phyloP scores from a whole-genome alignment of 306 rosid genomes.

The Astragalus membranaceus region DNA sequence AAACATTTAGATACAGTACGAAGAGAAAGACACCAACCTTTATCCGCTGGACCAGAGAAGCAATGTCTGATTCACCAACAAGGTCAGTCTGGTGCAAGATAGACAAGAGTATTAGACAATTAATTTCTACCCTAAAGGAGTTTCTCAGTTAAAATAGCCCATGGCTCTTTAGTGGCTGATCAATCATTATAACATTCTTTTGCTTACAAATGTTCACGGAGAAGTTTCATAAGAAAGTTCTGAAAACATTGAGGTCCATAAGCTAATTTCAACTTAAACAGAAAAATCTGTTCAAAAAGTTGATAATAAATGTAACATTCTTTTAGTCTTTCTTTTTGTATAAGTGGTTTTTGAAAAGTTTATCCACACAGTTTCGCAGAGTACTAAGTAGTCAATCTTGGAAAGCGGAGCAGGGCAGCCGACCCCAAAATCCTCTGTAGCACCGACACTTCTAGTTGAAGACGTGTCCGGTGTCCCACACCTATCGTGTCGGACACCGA shows the following conservation, averaged over 20 bases:
- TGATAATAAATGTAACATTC: neutral
- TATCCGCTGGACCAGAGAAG: slow-evolving; percentile 70
- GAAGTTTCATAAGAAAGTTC: neutral
- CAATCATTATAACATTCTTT: neutral
- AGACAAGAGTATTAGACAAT: slow-evolving; percentile 21
- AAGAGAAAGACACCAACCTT: slow-evolving; percentile 48
- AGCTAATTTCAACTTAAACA: neutral
- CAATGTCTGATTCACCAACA: slow-evolving; percentile 72
- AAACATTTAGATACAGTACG: neutral
- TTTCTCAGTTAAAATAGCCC: neutral
- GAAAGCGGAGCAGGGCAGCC: no score
- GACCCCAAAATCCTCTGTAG: no score
- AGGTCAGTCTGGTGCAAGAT: slow-evolving; percentile 67
- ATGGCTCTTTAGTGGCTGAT: neutral
- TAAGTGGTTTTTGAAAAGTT: neutral
- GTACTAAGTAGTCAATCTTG: neutral
- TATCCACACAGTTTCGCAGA: neutral
- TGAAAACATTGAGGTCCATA: neutral
- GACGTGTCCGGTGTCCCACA: no score
- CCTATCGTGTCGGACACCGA: no score
- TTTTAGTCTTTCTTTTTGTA: neutral
- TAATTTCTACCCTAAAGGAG: neutral
- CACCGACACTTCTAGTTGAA: no score
- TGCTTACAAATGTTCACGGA: neutral
- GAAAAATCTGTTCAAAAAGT: neutral